Percentiles rank a stretch among this genome's conserved stretches.
phyloP scores from a whole-genome alignment of 2,329 filamentous ascomycete genomes.

The Colletotrichum salicis region DNA sequence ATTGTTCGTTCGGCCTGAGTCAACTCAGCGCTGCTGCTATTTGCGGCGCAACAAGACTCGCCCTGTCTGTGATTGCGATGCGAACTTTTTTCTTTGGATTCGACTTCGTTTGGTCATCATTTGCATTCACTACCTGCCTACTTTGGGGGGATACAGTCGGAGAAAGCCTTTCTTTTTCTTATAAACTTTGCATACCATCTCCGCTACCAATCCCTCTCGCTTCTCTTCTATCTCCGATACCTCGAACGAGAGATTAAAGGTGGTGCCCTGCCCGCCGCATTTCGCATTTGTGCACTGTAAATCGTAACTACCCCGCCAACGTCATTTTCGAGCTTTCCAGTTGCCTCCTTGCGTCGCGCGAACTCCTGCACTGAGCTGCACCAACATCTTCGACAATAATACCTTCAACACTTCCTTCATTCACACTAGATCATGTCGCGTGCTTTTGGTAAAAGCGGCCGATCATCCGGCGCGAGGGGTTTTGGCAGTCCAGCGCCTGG shows the following conservation, averaged over 20 bases:
- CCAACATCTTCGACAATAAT: not conserved
- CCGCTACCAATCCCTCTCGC: not conserved
- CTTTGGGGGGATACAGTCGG: not conserved
- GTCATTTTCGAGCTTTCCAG: conserved; percentile 27
- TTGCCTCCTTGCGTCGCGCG: conserved; percentile 1
- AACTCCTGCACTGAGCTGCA: not conserved
- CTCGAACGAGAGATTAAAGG: not conserved
- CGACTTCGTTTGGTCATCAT: not conserved
- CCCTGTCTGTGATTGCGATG: conserved; percentile 5
- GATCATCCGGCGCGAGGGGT: conserved; percentile 29
- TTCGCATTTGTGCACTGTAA: conserved; percentile 13
- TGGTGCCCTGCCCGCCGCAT: not conserved
- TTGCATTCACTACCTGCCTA: not conserved
- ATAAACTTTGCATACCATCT: not conserved
- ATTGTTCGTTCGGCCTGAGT: conserved; percentile 31
- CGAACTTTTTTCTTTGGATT: not conserved
- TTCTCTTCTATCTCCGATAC: not conserved
- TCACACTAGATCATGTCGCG: conserved; percentile 31
- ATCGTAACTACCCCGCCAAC: conserved; percentile 28
- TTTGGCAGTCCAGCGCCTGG: conserved; percentile 24
- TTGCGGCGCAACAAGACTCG: not conserved
- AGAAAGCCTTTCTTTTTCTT: not conserved
- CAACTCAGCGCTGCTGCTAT: not conserved
- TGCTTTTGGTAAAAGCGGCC: conserved; percentile 30
- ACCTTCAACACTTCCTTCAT: not conserved